A percentile compares a stretch with the other conserved stretches of the same genome.
Conservation (phyloP, 306 rosid genomes). For the Trifolium pratense region DNA sequence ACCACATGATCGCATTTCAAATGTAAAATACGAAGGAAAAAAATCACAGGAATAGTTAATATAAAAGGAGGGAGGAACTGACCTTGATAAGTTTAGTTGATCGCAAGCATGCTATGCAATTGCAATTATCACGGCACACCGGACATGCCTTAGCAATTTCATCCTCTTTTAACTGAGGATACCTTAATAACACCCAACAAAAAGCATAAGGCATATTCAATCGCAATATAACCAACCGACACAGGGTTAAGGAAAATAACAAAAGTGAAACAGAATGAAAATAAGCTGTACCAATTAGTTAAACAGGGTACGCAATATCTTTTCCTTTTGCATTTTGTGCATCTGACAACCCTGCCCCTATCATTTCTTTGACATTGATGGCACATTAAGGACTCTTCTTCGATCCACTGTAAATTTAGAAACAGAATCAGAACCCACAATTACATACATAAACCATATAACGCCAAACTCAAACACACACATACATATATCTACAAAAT, state of each 20-base stretch:
- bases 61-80: conserved; percentile 22
- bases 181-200: conserved; percentile 58
- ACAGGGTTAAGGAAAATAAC: neutral
- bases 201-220: neutral
- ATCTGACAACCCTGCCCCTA: conserved; percentile 73
- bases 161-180: conserved; percentile 60
- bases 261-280: neutral
- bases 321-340: conserved; percentile 53
- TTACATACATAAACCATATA: neutral
- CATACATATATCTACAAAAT: conserved; percentile 7
- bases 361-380: conserved; percentile 95
- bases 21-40: neutral
- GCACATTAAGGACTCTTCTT: conserved; percentile 64
- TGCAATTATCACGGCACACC: conserved; percentile 77
- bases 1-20: neutral
- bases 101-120: conserved; percentile 81
- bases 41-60: conserved; percentile 3
- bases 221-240: neutral
- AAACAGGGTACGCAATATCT: conserved; percentile 67
- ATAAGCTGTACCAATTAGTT: conserved; percentile 52
- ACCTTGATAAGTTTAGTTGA: conserved; percentile 49
- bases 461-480: conserved; percentile 15
- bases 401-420: conserved; percentile 49
- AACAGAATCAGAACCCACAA: conserved; percentile 28
- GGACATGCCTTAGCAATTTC: conserved; percentile 71